Base-by-base conservation (phyloP, 352 stramenopile species). In the Globisporangium abappressorium region DNA sequence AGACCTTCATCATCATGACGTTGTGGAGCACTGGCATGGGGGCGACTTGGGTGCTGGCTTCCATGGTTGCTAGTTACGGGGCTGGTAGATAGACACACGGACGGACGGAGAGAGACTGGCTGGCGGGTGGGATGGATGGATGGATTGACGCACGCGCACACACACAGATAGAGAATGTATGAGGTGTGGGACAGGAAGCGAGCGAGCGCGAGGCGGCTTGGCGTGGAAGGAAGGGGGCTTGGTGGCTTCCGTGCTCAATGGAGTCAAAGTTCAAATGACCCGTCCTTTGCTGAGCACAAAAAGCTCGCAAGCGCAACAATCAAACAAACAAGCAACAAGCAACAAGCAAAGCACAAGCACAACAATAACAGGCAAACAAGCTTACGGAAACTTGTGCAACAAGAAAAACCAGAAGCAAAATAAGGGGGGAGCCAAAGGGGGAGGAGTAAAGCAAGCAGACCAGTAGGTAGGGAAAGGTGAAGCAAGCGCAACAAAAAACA, bases 251-350 rank as follows among this genome's bases (percentile, higher is more conserved):
- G 70, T 87, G 79, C 72, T 68, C 75, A 70, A 78, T 76, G 74
- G 69, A 69, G 79, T 58, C 66, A 90, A 91, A 84, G 70, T 80
- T 81, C 75, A 84, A 91, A 91, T 91, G 83, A 86, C 68, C 74
- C 62, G 51, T 69, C 62, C 62, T 71, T 68, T 71, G 60, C 61
- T 38, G 46, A 62, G 49, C 51, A 43, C 41, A 14, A 41, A 51
- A 66, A 64, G 51, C 53, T 26, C 30, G 1, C 28, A 41, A 46
- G 20, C 55, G 18, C 57, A 65, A 53, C 55, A 43, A 59, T 8
- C 46, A 8, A 28, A 2, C n/a, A 24, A 46, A 8, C 20, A n/a
- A n/a, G 22, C 55, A 64, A 64, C 57, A 62, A 51, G 51, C 33
- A 46, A 47, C 12, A 34, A 62, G 38, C 30, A 51, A 34, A 24